Percentiles rank a stretch among this genome's conserved stretches.
phyloP scores from a whole-genome alignment of 148 eudicot species.

The Camellia japonica region DNA sequence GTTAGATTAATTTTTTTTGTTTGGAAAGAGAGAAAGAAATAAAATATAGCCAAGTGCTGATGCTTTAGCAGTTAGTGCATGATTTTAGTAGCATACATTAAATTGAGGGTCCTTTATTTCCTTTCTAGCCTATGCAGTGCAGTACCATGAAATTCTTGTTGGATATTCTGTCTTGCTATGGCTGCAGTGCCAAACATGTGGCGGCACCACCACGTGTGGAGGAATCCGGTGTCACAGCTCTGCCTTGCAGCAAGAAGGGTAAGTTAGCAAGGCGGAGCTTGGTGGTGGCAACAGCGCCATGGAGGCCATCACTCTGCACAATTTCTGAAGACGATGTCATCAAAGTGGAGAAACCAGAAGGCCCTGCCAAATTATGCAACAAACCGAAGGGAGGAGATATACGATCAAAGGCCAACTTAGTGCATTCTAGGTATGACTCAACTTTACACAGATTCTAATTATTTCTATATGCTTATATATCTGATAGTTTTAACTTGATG shows the following conservation, averaged over 20 bases:
- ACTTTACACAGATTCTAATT: background rate
- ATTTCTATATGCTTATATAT: background rate
- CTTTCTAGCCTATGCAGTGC: background rate
- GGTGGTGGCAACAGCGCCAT: background rate
- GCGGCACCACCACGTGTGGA: background rate
- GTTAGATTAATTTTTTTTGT: too few relatives aligned
- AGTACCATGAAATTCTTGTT: slow-evolving; percentile 12
- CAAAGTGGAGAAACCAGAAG: slow-evolving; percentile 13
- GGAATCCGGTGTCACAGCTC: background rate
- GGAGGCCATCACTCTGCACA: slow-evolving; percentile 22
- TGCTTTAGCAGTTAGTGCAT: background rate
- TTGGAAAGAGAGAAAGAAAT: too few relatives aligned
- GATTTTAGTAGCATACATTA: background rate
- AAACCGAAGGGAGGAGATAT: background rate
- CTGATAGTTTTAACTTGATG: background rate
- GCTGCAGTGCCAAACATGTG: background rate
- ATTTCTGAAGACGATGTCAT: slow-evolving; percentile 18
- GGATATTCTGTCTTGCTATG: slow-evolving; percentile 17
- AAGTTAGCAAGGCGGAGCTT: background rate
- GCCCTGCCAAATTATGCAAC: background rate
- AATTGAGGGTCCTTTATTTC: background rate
- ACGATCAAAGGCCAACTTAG: background rate
- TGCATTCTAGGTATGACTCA: background rate
- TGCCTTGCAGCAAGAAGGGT: background rate
- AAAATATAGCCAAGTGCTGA: too few relatives aligned